Conservation (phyloP, 2,329 filamentous ascomycete genomes). For the Arthrocladium fulminans region DNA sequence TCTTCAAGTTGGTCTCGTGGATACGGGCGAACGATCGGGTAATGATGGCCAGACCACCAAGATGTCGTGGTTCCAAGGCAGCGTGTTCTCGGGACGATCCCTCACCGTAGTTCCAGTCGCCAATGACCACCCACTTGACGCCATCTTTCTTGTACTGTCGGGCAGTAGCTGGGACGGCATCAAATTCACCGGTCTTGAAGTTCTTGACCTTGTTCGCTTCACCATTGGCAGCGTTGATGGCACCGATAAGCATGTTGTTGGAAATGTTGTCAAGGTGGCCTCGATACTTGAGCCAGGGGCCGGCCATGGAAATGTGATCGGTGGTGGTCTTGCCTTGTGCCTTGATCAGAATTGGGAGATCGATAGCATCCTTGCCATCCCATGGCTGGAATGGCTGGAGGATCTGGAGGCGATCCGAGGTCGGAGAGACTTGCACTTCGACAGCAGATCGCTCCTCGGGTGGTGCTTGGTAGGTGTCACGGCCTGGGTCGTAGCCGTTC, state of each 20-base stretch:
- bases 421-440: constrained; percentile 72
- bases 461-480: constrained; percentile 92
- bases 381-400: constrained; percentile 77
- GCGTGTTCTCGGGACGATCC: constrained; percentile 96
- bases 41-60: constrained; percentile 95
- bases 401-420: constrained; percentile 88
- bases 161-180: constrained; percentile 83
- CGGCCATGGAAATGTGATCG: constrained; percentile 95
- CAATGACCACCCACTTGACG: constrained; percentile 92
- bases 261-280: constrained; percentile 99
- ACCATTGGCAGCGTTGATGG: constrained; percentile 88
- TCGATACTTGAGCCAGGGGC: constrained; percentile 97
- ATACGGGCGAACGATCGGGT: constrained; percentile 95
- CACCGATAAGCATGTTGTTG: constrained; percentile 99
- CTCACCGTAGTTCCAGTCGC: constrained; percentile 99
- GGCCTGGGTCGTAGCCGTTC: constrained; percentile 79
- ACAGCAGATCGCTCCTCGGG: constrained; percentile 67
- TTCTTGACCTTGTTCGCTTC: constrained; percentile 98
- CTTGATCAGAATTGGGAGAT: constrained; percentile 94
- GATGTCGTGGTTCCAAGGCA: constrained; percentile 91
- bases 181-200: constrained; percentile 71
- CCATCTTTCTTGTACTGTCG: constrained; percentile 98
- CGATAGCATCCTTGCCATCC: constrained; percentile 80
- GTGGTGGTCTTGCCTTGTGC: constrained; percentile 92
- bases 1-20: constrained; percentile 99